phyloP scores from a whole-genome alignment of 78 protist species.

The Paratrimastix pyriformis region DNA sequence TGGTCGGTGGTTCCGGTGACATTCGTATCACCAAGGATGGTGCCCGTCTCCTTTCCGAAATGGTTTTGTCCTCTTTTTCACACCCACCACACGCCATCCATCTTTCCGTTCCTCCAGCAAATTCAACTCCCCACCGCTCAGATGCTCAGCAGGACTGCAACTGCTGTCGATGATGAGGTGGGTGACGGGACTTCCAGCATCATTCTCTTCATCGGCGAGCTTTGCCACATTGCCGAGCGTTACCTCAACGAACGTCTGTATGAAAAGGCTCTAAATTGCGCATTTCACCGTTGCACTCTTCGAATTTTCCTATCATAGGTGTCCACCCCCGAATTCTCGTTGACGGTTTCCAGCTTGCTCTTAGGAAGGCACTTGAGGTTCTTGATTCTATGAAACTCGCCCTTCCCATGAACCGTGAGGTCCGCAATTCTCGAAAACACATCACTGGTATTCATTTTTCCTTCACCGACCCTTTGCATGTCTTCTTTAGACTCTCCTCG shows the following conservation, averaged over 20 bases:
- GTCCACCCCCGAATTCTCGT: conserved; percentile 92
- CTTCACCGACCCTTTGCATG: too few relatives aligned
- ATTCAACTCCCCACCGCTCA: conserved; percentile 98
- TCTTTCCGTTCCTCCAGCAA: conserved; percentile 51
- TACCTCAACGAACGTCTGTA: conserved; percentile 68
- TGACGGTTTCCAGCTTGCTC: conserved; percentile 93
- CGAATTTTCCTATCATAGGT: conserved; percentile 41
- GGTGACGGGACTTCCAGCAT: conserved; percentile 99
- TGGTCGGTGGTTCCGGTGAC: conserved; percentile 95
- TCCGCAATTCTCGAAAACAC: too few relatives aligned
- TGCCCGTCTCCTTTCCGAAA: conserved; percentile 82
- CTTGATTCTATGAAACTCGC: conserved; percentile 31
- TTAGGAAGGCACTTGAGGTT: conserved; percentile 48
- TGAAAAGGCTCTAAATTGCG: too few relatives aligned
- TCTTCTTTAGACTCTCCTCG: too few relatives aligned
- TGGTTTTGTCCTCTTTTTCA: conserved; percentile 52
- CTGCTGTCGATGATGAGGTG: conserved; percentile 96
- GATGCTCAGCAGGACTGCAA: conserved; percentile 96
- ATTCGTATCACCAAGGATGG: conserved; percentile 99
- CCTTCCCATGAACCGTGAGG: too few relatives aligned
- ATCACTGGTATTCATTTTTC: too few relatives aligned
- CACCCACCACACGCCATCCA: conserved; percentile 24
- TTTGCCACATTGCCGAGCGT: conserved; percentile 79
- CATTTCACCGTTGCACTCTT: not conserved
- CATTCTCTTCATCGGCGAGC: conserved; percentile 93